Percentiles rank a stretch among this genome's conserved stretches.
phyloP scores from a whole-genome alignment of 2,329 filamentous ascomycete genomes.

The Fusarium chlamydosporum region DNA sequence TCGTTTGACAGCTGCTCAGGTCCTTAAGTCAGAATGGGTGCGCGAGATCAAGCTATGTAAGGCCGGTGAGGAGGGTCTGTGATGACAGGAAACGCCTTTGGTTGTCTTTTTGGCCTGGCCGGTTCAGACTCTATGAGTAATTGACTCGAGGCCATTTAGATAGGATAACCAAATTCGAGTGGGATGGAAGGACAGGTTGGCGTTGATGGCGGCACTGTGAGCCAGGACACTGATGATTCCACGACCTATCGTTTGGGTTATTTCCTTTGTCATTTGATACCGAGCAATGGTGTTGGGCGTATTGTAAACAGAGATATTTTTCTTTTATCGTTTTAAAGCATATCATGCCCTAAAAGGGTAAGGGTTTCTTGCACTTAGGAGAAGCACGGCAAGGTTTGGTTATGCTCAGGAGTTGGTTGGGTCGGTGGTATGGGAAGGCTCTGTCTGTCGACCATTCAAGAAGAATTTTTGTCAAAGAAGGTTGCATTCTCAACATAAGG shows the following conservation, averaged over 20 bases:
- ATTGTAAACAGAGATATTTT: slow-evolving; percentile 47
- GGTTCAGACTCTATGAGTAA: slow-evolving; percentile 16
- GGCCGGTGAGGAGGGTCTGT: slow-evolving; percentile 95
- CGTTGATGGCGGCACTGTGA: slow-evolving; percentile 27
- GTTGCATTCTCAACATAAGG: slow-evolving; percentile 40
- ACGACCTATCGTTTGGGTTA: slow-evolving; percentile 47
- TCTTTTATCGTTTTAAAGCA: slow-evolving; percentile 34
- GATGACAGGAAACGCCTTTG: slow-evolving; percentile 43
- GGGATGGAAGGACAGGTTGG: slow-evolving; percentile 36
- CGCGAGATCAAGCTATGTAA: slow-evolving; percentile 98
- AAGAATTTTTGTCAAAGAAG: slow-evolving; percentile 21
- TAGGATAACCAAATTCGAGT: slow-evolving; percentile 22
- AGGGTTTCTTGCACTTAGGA: slow-evolving; percentile 26
- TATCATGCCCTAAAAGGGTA: slow-evolving; percentile 27
- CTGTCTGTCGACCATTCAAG: slow-evolving; percentile 26
- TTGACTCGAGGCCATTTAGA: slow-evolving; percentile 23
- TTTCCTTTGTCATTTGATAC: slow-evolving; percentile 50
- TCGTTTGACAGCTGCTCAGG: slow-evolving; percentile 94
- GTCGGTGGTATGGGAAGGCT: slow-evolving; percentile 29
- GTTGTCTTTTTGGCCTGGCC: slow-evolving; percentile 1
- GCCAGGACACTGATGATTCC: slow-evolving; percentile 46
- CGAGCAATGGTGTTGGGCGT: slow-evolving; percentile 55
- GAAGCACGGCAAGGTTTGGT: slow-evolving; percentile 27
- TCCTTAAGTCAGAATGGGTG: slow-evolving; percentile 98
- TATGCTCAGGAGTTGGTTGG: slow-evolving; percentile 23